Conservation (phyloP, 345 rosid genomes). For the Ceriops decandra region DNA sequence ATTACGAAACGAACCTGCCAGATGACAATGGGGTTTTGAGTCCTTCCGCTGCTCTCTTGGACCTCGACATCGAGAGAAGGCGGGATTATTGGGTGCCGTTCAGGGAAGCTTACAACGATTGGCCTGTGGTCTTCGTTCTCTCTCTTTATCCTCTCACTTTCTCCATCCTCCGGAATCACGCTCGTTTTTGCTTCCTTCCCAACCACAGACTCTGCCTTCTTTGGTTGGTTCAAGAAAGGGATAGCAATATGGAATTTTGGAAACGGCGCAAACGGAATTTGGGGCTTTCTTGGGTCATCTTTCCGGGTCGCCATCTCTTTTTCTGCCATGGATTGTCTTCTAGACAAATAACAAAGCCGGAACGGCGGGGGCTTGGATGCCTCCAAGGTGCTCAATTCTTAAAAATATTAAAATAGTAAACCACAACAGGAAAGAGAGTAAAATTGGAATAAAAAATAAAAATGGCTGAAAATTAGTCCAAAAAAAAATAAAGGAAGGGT, state of each 20-base stretch:
- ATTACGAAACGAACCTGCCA: slow-evolving; percentile 22
- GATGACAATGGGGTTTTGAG: slow-evolving; percentile 22
- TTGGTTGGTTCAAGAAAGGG: slow-evolving; percentile 10
- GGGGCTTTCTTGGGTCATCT: neutral
- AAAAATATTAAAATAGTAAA: too few relatives aligned
- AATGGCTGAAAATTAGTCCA: too few relatives aligned
- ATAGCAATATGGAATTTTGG: neutral
- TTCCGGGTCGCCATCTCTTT: neutral
- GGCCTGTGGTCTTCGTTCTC: slow-evolving; percentile 1
- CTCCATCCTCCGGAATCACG: neutral
- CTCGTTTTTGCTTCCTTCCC: slow-evolving; percentile 2
- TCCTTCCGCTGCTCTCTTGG: slow-evolving; percentile 22
- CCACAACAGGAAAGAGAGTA: too few relatives aligned
- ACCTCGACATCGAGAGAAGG: slow-evolving; percentile 12
- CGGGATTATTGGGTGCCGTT: neutral
- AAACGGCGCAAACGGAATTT: neutral
- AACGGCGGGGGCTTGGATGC: too few relatives aligned
- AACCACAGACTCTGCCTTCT: neutral
- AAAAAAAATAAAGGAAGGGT: too few relatives aligned
- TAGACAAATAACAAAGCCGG: too few relatives aligned
- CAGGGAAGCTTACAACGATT: slow-evolving; percentile 18
- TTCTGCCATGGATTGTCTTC: too few relatives aligned
- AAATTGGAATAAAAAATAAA: too few relatives aligned
- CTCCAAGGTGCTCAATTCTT: too few relatives aligned
- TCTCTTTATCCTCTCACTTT: too few relatives aligned